phyloP scores from a whole-genome alignment of 495 filamentous ascomycete species.

The Aspergillus bridgeri region DNA sequence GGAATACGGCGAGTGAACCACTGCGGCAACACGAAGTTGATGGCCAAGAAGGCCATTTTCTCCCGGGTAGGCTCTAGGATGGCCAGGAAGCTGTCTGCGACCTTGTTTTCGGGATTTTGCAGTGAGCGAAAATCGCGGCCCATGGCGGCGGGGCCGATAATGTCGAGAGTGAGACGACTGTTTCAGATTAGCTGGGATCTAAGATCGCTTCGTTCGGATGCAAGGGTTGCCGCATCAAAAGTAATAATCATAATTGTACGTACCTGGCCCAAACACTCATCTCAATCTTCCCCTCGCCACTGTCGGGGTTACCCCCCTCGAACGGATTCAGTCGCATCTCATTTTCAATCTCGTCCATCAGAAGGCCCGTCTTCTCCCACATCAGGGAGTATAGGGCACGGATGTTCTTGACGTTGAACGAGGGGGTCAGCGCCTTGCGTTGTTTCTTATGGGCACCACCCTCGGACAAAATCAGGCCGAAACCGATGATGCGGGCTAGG shows the following conservation, averaged over 20 bases:
- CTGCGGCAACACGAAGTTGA: constrained; percentile 46
- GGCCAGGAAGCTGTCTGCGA: constrained; percentile 63
- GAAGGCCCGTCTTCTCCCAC: constrained; percentile 58
- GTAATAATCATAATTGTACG: no score
- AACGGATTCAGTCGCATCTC: constrained; percentile 35
- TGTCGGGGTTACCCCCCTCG: constrained; percentile 36
- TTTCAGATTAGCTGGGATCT: not conserved
- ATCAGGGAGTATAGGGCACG: constrained; percentile 79
- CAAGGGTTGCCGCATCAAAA: not conserved
- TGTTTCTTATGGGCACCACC: constrained; percentile 73
- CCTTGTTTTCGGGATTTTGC: constrained; percentile 56
- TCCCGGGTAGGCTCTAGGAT: constrained; percentile 50
- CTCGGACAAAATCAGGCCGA: constrained; percentile 77
- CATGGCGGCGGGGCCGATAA: constrained; percentile 79
- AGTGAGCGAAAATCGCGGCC: constrained; percentile 77
- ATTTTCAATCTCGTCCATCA: constrained; percentile 38
- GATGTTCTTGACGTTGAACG: constrained; percentile 78
- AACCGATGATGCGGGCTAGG: constrained; percentile 67
- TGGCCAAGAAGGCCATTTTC: constrained; percentile 44
- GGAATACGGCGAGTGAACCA: constrained; percentile 55
- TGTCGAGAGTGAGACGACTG: constrained; percentile 76
- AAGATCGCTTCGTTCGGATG: not conserved
- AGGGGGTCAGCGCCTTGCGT: constrained; percentile 73
- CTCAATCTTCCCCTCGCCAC: constrained; percentile 56
- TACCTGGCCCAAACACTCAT: constrained; percentile 63